phyloP scores from a whole-genome alignment of 345 rosid species.

The Euphorbia lathyris region DNA sequence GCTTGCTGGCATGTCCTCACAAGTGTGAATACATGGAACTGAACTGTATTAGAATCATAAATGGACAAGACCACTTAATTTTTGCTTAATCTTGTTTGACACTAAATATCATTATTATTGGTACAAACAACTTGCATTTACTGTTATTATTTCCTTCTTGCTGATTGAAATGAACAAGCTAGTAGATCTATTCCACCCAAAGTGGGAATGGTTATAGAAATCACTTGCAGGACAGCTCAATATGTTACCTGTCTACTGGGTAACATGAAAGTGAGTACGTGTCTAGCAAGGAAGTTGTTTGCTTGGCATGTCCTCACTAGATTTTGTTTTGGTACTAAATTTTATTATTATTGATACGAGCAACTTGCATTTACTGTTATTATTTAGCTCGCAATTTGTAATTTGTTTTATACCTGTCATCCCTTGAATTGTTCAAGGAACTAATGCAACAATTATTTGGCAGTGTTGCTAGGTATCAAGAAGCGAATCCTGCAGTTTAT shows the following conservation, averaged over 20 bases:
- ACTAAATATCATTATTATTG: conserved; percentile 13
- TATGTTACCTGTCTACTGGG: background rate
- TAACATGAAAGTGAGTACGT: background rate
- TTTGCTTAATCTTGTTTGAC: background rate
- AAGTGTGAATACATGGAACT: background rate
- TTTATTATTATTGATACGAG: conserved; percentile 11
- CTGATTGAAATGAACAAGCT: background rate
- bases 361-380: background rate
- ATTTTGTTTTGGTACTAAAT: conserved; percentile 7
- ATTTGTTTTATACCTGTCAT: conserved; percentile 9
- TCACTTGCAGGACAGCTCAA: background rate
- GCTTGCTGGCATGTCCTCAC: background rate
- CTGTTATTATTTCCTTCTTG: conserved; percentile 8
- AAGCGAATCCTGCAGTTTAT: conserved; percentile 96
- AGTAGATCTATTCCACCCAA: background rate
- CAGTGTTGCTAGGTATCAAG: conserved; percentile 98
- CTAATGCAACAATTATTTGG: conserved; percentile 34
- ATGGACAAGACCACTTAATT: background rate
- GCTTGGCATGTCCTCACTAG: background rate
- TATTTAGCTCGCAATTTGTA: conserved; percentile 18
- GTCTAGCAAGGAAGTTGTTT: background rate
- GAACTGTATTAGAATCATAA: background rate
- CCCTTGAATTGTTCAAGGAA: conserved; percentile 1
- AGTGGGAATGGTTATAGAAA: background rate
- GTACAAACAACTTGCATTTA: background rate